These are phyloP conservation scores for Hemileia vastatrix DNA, from an alignment of 1,284 basidiomycete genomes.

Conservation along the genomic window DNA sequence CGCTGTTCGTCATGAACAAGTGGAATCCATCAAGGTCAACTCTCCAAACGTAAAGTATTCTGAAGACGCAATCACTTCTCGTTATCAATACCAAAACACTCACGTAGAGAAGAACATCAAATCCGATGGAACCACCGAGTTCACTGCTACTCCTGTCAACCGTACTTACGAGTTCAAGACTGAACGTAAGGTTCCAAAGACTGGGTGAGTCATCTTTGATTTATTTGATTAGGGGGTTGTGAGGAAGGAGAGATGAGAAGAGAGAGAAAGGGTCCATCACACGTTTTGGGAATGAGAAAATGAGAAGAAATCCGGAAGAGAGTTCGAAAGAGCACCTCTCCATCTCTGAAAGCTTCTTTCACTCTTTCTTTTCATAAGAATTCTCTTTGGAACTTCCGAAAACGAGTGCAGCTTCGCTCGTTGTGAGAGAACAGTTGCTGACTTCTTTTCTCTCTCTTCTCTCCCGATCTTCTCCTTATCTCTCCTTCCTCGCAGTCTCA, in stretches of 20 bases:
- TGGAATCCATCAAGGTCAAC: constrained; percentile 38
- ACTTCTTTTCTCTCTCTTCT: background rate
- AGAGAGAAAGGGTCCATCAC: background rate
- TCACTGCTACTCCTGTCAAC: constrained; percentile 65
- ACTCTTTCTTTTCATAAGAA: background rate
- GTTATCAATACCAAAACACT: constrained; percentile 42
- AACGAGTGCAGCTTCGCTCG: background rate
- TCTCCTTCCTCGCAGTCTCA: constrained; percentile 54
- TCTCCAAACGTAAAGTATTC: constrained; percentile 42
- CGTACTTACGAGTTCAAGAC: constrained; percentile 85
- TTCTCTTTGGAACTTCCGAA: background rate
- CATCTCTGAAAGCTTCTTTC: background rate
- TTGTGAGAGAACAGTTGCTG: background rate
- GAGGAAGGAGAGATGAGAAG: background rate
- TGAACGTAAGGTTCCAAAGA: constrained; percentile 72
- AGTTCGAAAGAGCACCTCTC: background rate
- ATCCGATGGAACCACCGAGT: constrained; percentile 36
- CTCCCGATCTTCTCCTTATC: constrained; percentile 22
- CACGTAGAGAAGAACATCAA: constrained; percentile 37
- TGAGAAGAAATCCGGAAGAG: too few relatives aligned
- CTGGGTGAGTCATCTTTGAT: constrained; percentile 58
- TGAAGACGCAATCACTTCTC: constrained; percentile 34
- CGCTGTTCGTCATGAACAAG: constrained; percentile 40
- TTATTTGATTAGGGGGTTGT: constrained; percentile 13
- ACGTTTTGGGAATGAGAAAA: background rate